Conservation (phyloP, 1,284 basidiomycete species). For the Trametes versicolor region DNA sequence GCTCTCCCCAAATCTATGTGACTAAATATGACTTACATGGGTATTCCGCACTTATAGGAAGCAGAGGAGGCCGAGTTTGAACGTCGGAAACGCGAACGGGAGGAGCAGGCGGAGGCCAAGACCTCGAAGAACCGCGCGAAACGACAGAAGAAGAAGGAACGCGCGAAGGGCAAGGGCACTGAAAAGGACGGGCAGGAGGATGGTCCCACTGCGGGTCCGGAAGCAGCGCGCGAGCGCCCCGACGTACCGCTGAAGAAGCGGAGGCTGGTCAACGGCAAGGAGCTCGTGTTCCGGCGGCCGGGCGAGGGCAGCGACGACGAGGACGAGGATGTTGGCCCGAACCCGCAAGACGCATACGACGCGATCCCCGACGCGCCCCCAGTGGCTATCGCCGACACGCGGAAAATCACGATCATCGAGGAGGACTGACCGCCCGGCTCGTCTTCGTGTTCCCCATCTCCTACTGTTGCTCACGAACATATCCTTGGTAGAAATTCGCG, state of each 20-base stretch:
- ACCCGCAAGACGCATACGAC: constrained; percentile 23
- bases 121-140: constrained; percentile 94
- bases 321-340: constrained; percentile 45
- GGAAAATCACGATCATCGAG: constrained; percentile 61
- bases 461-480: not conserved
- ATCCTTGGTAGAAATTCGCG: constrained; percentile 12
- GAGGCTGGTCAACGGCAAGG: constrained; percentile 65
- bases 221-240: constrained; percentile 36
- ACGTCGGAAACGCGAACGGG: constrained; percentile 68
- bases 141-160: constrained; percentile 89
- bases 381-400: constrained; percentile 47
- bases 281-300: constrained; percentile 63
- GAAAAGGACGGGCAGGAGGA: constrained; percentile 37
- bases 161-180: constrained; percentile 51
- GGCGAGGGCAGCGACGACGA: constrained; percentile 61
- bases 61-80: constrained; percentile 72
- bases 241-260: constrained; percentile 57
- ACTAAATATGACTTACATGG: not conserved
- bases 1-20: not conserved
- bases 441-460: not conserved
- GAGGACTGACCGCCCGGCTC: constrained; percentile 49
- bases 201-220: constrained; percentile 33
- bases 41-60: constrained; percentile 58
- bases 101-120: constrained; percentile 80
- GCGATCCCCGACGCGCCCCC: constrained; percentile 23